Percentiles rank a stretch among this genome's conserved stretches.
Evolutionary conservation across 2,329 filamentous ascomycete species (phyloP).

Genomic region (Fusarium sp.): DNA sequence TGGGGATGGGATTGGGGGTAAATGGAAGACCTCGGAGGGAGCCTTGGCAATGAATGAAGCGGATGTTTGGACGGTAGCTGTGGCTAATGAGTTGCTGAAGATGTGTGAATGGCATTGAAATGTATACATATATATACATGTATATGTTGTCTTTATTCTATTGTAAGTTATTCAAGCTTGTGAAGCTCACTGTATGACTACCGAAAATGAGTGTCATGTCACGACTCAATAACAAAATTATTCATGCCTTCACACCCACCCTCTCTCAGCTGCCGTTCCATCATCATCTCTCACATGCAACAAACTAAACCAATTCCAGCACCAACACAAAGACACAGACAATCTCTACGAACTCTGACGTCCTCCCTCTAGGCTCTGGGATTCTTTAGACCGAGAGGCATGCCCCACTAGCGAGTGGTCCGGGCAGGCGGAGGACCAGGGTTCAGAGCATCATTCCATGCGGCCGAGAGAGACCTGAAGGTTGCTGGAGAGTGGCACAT

Average conservation of each 20-base stretch:
- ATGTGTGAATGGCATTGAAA: too few relatives aligned
- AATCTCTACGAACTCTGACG: conserved; percentile 29
- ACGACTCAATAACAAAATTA: neutral
- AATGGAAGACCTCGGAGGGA: conserved; percentile 35
- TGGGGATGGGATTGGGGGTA: conserved; percentile 29
- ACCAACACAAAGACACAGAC: neutral
- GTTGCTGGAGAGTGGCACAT: conserved; percentile 8
- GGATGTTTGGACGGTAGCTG: too few relatives aligned
- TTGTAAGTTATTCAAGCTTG: too few relatives aligned
- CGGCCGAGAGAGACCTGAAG: conserved; percentile 42
- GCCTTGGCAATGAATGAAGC: neutral
- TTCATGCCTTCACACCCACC: conserved; percentile 22
- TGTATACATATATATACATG: too few relatives aligned
- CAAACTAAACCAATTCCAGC: neutral
- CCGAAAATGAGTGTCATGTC: too few relatives aligned
- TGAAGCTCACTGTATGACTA: too few relatives aligned
- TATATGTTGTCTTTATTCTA: too few relatives aligned
- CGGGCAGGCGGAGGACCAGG: conserved; percentile 50
- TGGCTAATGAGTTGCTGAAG: too few relatives aligned
- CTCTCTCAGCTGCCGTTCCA: conserved; percentile 3
- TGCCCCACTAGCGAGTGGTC: conserved; percentile 41
- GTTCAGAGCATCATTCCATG: conserved; percentile 44
- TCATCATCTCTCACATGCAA: conserved; percentile 27
- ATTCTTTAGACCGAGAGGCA: conserved; percentile 5
- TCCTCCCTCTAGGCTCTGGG: too few relatives aligned